Conservation (phyloP, 2,329 filamentous ascomycete species). For the Fusarium nurragi region DNA sequence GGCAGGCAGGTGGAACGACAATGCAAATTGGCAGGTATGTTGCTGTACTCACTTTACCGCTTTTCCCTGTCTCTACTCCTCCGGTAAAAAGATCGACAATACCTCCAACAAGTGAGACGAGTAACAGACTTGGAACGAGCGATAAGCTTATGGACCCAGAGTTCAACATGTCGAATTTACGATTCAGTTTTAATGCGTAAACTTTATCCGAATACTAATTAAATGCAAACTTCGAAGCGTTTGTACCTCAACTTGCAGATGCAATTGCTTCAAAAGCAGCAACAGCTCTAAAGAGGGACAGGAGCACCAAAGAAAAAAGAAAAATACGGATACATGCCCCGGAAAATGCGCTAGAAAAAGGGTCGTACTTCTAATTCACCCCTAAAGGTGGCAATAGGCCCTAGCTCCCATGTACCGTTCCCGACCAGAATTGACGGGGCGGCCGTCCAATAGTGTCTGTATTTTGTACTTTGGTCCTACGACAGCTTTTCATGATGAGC, state of each 20-base stretch:
- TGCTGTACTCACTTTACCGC: slow-evolving; percentile 8
- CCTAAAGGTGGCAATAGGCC: slow-evolving; percentile 34
- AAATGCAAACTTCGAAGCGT: not conserved
- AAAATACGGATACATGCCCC: slow-evolving; percentile 29
- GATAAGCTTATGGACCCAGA: slow-evolving; percentile 12
- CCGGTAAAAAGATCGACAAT: slow-evolving; percentile 31
- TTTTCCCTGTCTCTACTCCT: slow-evolving; percentile 20
- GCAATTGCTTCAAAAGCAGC: slow-evolving; percentile 11
- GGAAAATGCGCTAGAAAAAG: slow-evolving; percentile 40
- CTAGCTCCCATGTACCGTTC: slow-evolving; percentile 5
- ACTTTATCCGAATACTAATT: not conserved
- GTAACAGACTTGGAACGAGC: not conserved
- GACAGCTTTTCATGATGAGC: slow-evolving; percentile 18
- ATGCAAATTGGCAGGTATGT: slow-evolving; percentile 1
- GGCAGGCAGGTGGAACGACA: slow-evolving; percentile 29
- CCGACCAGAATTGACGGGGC: slow-evolving; percentile 26
- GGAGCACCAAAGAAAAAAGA: slow-evolving; percentile 9
- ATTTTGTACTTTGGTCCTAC: slow-evolving; percentile 5
- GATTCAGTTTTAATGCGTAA: not conserved
- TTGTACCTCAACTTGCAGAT: not conserved
- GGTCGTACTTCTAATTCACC: slow-evolving; percentile 26
- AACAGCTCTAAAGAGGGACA: not conserved
- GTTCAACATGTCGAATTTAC: not conserved
- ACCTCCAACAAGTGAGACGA: slow-evolving; percentile 2
- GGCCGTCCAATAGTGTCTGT: slow-evolving; percentile 22